Percentiles rank a stretch among this genome's conserved stretches.
These are phyloP conservation scores for Talaromyces sp. DNA, from an alignment of 2,329 filamentous ascomycete genomes.

Conservation along the genomic window DNA sequence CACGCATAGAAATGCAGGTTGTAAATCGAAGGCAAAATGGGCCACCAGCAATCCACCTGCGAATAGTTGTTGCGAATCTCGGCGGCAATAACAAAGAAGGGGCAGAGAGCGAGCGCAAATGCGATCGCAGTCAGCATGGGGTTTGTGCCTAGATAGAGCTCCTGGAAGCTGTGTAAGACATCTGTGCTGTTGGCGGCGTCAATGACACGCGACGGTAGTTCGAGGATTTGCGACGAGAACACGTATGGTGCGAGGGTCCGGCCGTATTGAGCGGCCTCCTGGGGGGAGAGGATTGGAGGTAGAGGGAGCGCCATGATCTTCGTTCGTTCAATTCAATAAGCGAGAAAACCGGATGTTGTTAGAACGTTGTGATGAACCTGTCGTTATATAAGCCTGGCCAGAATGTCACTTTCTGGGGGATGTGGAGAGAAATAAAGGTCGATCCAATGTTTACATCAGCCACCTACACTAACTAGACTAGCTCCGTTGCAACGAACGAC, in stretches of 20 bases:
- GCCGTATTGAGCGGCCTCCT: conserved; percentile 72
- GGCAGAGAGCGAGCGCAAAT: conserved; percentile 67
- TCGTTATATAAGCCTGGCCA: neutral
- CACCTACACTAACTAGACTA: neutral
- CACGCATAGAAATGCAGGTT: conserved; percentile 81
- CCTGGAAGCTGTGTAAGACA: conserved; percentile 62
- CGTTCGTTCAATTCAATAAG: neutral
- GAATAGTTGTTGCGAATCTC: conserved; percentile 93
- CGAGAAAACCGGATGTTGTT: neutral
- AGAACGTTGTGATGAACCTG: neutral
- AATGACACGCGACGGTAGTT: conserved; percentile 64
- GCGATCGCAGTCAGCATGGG: conserved; percentile 74
- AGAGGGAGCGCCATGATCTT: conserved; percentile 59
- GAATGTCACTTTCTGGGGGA: neutral
- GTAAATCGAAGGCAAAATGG: conserved; percentile 81
- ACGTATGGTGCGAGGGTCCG: conserved; percentile 68
- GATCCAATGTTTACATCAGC: neutral
- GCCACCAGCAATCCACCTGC: conserved; percentile 94
- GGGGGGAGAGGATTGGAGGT: conserved; percentile 65
- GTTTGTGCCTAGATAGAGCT: conserved; percentile 80
- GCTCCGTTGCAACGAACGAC: neutral
- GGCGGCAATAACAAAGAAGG: conserved; percentile 69
- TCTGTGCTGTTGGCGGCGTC: conserved; percentile 59
- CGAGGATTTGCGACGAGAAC: conserved; percentile 62
- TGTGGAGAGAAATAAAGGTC: neutral